A percentile compares a stretch with the other conserved stretches of the same genome.
Evolutionary conservation across 2,329 filamentous ascomycete genomes (phyloP).

Genomic region (Coniochaeta pulveracea): DNA sequence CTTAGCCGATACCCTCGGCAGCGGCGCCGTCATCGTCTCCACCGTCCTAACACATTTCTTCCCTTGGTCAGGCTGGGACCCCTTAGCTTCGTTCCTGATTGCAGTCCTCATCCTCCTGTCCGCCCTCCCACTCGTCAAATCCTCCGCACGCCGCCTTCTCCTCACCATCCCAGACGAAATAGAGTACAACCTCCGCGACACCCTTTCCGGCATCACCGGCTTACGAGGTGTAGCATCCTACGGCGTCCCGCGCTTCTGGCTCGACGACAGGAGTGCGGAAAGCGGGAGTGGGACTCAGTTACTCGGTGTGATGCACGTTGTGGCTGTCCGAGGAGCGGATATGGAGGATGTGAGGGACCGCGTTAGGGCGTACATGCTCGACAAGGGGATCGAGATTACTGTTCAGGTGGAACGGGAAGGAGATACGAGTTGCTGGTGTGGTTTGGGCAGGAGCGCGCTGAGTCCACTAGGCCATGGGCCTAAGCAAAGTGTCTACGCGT

Average conservation of each 20-base stretch:
- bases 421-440: constrained; percentile 54
- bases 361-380: constrained; percentile 59
- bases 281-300: constrained; percentile 39
- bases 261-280: constrained; percentile 53
- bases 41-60: constrained; percentile 79
- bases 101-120: constrained; percentile 89
- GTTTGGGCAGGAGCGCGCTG: constrained; percentile 23
- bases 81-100: constrained; percentile 86
- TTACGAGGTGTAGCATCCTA: constrained; percentile 80
- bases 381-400: constrained; percentile 67
- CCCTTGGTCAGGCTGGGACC: constrained; percentile 91
- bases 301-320: constrained; percentile 76
- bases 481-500: neutral
- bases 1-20: constrained; percentile 87
- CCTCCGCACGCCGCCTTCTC: constrained; percentile 71
- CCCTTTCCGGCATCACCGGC: constrained; percentile 70
- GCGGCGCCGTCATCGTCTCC: constrained; percentile 85
- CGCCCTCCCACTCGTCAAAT: constrained; percentile 76
- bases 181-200: constrained; percentile 82
- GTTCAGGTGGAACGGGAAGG: constrained; percentile 83
- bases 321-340: constrained; percentile 60
- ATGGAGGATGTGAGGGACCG: constrained; percentile 74
- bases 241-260: constrained; percentile 82
- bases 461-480: neutral
- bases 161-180: constrained; percentile 74